A percentile compares a stretch with the other conserved stretches of the same genome.
These are phyloP conservation scores for Sporopachydermia lactativora DNA, from an alignment of 805 yeast genomes.

Conservation along the genomic window DNA sequence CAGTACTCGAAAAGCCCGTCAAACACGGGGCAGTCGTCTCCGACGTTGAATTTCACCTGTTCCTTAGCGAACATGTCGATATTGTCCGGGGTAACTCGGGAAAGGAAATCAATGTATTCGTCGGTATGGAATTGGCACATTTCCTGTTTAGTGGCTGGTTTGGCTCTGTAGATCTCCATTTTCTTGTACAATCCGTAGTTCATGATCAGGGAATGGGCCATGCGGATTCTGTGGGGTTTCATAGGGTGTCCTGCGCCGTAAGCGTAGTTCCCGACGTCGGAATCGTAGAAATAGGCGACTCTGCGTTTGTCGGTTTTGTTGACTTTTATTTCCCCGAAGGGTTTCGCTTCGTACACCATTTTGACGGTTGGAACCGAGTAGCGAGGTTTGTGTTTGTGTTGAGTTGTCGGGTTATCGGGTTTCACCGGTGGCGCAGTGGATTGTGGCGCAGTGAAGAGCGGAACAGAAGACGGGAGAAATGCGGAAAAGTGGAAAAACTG, in stretches of 20 bases:
- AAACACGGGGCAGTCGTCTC: conserved; percentile 92
- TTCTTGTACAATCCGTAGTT: conserved; percentile 92
- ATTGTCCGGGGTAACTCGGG: conserved; percentile 86
- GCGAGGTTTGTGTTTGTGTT: too few relatives aligned
- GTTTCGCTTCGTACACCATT: conserved; percentile 39
- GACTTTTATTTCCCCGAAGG: conserved; percentile 49
- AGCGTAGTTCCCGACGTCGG: conserved; percentile 96
- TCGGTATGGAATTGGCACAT: conserved; percentile 98
- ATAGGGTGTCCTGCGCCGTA: conserved; percentile 98
- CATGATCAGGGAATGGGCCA: conserved; percentile 96
- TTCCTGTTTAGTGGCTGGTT: conserved; percentile 95
- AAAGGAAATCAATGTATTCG: conserved; percentile 86
- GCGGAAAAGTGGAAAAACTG: too few relatives aligned
- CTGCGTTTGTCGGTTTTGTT: conserved; percentile 38
- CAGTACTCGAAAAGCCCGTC: conserved; percentile 92
- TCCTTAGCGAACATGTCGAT: conserved; percentile 78
- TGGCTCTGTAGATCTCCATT: conserved; percentile 94
- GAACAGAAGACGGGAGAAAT: too few relatives aligned
- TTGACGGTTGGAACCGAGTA: too few relatives aligned
- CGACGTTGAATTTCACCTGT: conserved; percentile 85
- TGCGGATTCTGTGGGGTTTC: conserved; percentile 98
- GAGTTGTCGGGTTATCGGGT: too few relatives aligned
- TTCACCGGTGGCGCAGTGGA: too few relatives aligned
- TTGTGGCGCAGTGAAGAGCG: too few relatives aligned
- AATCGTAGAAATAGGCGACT: conserved; percentile 72